Evolutionary conservation across 2,329 filamentous ascomycete species (phyloP).

Genomic region (Phoma herbarum): DNA sequence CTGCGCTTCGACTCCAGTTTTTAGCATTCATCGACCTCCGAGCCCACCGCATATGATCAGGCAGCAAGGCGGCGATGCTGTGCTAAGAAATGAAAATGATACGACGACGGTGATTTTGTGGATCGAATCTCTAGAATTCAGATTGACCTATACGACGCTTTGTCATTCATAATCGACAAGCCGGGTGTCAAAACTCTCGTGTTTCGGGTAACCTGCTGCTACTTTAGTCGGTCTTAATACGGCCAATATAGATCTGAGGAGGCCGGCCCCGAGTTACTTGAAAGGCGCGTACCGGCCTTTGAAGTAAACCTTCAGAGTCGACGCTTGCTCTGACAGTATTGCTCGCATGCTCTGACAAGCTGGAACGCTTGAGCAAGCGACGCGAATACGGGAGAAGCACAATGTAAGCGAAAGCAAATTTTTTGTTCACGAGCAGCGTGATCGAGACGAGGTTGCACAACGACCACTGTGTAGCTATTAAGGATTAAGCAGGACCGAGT

Average conservation of each 20-base stretch:
- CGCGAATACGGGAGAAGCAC: slow-evolving; percentile 2
- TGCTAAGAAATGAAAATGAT: background rate
- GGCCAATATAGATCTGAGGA: slow-evolving; percentile 14
- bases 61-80: background rate
- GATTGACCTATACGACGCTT: background rate
- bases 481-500: background rate
- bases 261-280: background rate
- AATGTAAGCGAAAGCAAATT: slow-evolving; percentile 2
- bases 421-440: no score
- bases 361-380: slow-evolving; percentile 4
- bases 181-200: slow-evolving; percentile 5
- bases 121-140: background rate
- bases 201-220: slow-evolving; percentile 22
- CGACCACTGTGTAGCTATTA: no score
- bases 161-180: background rate
- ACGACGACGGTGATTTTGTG: background rate
- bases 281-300: slow-evolving; percentile 8
- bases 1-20: slow-evolving; percentile 10
- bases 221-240: slow-evolving; percentile 13
- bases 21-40: slow-evolving; percentile 3
- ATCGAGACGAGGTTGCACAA: background rate
- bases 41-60: background rate
- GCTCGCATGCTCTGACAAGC: slow-evolving; percentile 10
- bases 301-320: slow-evolving; percentile 10
- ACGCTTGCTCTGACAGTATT: slow-evolving; percentile 14